Evolutionary conservation across 1,284 basidiomycete genomes (phyloP).

Genomic region (Microbotryum scabiosae): DNA sequence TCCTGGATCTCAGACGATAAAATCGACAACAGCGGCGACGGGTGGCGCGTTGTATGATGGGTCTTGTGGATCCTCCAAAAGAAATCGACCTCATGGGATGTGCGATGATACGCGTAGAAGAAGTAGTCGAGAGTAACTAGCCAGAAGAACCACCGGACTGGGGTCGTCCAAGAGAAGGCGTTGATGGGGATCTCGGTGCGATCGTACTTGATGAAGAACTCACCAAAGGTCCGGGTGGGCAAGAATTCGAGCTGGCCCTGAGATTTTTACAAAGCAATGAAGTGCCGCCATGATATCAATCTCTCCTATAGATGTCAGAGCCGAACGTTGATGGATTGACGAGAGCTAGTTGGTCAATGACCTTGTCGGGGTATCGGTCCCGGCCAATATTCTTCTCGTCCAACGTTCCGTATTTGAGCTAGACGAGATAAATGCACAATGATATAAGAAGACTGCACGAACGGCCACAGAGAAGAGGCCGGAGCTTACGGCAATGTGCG

Average conservation of each 20-base stretch:
- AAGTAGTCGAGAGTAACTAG: conserved; percentile 1
- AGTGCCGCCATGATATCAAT: no score
- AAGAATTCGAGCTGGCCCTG: not conserved
- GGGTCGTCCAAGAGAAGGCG: not conserved
- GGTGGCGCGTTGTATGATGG: conserved; percentile 7
- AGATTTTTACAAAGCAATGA: no score
- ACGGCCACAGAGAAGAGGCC: no score
- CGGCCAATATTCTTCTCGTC: not conserved
- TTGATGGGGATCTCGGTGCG: not conserved
- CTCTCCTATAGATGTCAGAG: no score
- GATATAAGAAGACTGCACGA: not conserved
- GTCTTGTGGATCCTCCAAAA: conserved; percentile 7
- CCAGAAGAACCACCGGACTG: not conserved
- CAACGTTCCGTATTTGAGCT: not conserved
- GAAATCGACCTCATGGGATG: not conserved
- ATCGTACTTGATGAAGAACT: not conserved
- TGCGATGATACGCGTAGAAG: conserved; percentile 1
- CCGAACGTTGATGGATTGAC: not conserved
- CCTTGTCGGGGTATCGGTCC: conserved; percentile 1
- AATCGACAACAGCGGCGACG: not conserved
- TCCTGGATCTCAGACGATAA: conserved; percentile 5
- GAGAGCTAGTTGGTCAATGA: not conserved
- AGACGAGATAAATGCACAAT: not conserved
- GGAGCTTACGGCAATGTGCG: not conserved
- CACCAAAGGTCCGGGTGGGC: not conserved